phyloP scores from a whole-genome alignment of 306 rosid genomes.

The Trifolium dubium region DNA sequence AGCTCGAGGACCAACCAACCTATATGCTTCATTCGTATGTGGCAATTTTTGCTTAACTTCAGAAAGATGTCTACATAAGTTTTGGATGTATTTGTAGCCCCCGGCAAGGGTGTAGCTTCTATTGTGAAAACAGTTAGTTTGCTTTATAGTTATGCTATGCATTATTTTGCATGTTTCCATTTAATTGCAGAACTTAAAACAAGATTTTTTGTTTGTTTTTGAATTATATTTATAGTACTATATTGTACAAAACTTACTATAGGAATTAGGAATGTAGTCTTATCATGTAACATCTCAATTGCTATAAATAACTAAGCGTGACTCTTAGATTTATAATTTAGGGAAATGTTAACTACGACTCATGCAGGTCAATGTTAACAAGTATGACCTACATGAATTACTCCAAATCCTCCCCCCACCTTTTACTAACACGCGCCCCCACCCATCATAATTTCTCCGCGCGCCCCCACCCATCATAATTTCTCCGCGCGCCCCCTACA shows the following conservation, averaged over 20 bases:
- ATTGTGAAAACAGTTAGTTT: slow-evolving; percentile 11
- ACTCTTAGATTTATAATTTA: too few relatives aligned
- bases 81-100: slow-evolving; percentile 31
- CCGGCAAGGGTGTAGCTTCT: not conserved
- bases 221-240: not conserved
- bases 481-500: too few relatives aligned
- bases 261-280: too few relatives aligned
- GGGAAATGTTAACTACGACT: too few relatives aligned
- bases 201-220: slow-evolving; percentile 25
- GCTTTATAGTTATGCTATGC: not conserved
- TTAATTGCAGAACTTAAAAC: slow-evolving; percentile 4
- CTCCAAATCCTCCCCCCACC: too few relatives aligned
- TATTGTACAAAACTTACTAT: slow-evolving; percentile 25
- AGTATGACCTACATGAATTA: too few relatives aligned
- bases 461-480: too few relatives aligned
- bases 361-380: too few relatives aligned
- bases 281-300: too few relatives aligned
- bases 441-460: too few relatives aligned
- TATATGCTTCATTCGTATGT: slow-evolving; percentile 18
- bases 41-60: slow-evolving; percentile 37
- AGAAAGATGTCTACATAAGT: slow-evolving; percentile 39
- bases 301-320: too few relatives aligned
- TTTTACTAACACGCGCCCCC: too few relatives aligned
- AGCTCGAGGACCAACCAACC: slow-evolving; percentile 40
- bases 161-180: slow-evolving; percentile 11